phyloP scores from a whole-genome alignment of 2,329 filamentous ascomycete species.

The Intubia oerlemansii region DNA sequence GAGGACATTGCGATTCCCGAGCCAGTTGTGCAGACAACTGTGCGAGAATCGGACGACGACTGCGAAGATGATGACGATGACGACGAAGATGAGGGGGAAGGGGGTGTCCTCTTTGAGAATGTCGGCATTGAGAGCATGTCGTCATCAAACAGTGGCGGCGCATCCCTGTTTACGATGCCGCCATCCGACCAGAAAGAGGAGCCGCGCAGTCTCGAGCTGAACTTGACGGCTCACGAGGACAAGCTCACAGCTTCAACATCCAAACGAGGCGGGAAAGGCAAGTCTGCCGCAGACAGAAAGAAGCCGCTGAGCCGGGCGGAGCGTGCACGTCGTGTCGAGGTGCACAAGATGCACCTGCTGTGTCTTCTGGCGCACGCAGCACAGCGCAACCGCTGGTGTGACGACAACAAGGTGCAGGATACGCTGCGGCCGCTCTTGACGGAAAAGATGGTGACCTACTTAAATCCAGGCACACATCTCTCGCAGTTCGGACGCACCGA shows the following conservation, averaged over 20 bases:
- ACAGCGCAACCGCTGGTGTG: constrained; percentile 75
- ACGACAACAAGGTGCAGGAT: constrained; percentile 47
- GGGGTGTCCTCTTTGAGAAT: background rate
- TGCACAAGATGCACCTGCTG: constrained; percentile 75
- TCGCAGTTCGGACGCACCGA: constrained; percentile 58
- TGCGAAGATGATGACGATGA: constrained; percentile 6
- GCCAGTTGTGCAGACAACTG: constrained; percentile 8
- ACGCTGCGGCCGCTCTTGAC: constrained; percentile 42
- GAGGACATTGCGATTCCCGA: constrained; percentile 8
- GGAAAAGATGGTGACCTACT: constrained; percentile 39
- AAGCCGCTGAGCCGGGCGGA: constrained; percentile 33
- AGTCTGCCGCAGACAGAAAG: constrained; percentile 18
- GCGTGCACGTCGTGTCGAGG: constrained; percentile 37
- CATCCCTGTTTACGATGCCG: too few relatives aligned
- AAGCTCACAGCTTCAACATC: constrained; percentile 10
- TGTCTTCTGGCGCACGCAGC: constrained; percentile 63
- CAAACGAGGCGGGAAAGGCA: constrained; percentile 11
- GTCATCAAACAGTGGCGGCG: too few relatives aligned
- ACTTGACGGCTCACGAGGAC: constrained; percentile 25
- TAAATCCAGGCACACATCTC: constrained; percentile 43
- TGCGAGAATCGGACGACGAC: constrained; percentile 7
- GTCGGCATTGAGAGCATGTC: too few relatives aligned
- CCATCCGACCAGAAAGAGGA: background rate
- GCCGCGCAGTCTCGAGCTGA: constrained; percentile 23
- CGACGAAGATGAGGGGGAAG: constrained; percentile 6